These are phyloP conservation scores for Hyaloscypha variabilis DNA, from an alignment of 495 filamentous ascomycete species.

Conservation along the genomic window DNA sequence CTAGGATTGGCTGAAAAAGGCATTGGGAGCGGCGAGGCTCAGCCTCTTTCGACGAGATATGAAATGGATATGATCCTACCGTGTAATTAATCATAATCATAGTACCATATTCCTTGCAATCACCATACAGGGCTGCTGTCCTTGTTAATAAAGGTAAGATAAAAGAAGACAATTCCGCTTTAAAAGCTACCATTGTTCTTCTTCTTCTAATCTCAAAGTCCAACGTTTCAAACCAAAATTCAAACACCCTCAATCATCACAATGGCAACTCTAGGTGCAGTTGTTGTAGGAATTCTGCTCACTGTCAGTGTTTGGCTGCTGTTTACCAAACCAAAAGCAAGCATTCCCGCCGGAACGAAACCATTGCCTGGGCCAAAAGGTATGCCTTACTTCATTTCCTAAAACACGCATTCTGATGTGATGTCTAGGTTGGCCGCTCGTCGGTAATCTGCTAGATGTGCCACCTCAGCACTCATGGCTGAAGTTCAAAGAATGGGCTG, in stretches of 20 bases:
- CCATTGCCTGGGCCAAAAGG: too few relatives aligned
- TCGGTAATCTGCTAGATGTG: too few relatives aligned
- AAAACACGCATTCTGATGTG: too few relatives aligned
- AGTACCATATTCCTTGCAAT: neutral
- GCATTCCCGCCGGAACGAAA: neutral
- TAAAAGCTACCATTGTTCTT: neutral
- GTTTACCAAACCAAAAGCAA: neutral
- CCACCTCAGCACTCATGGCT: conserved; percentile 32
- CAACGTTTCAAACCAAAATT: neutral
- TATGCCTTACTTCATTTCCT: too few relatives aligned
- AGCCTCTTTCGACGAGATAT: neutral
- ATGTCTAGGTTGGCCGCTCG: too few relatives aligned
- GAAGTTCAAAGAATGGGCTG: conserved; percentile 40
- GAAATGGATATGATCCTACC: neutral
- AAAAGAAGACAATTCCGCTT: neutral
- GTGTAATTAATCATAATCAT: neutral
- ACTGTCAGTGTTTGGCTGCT: neutral
- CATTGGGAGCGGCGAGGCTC: neutral
- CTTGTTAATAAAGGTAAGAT: neutral
- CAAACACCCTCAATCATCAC: neutral
- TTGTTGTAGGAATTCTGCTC: neutral
- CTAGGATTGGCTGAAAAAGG: neutral
- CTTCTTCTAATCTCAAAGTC: neutral
- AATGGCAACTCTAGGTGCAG: neutral
- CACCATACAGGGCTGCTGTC: neutral